Evolutionary conservation across 2,329 filamentous ascomycete genomes (phyloP), one percentile per base, ranked within the genome.

Genomic region (Grosmannia serpens): DNA sequence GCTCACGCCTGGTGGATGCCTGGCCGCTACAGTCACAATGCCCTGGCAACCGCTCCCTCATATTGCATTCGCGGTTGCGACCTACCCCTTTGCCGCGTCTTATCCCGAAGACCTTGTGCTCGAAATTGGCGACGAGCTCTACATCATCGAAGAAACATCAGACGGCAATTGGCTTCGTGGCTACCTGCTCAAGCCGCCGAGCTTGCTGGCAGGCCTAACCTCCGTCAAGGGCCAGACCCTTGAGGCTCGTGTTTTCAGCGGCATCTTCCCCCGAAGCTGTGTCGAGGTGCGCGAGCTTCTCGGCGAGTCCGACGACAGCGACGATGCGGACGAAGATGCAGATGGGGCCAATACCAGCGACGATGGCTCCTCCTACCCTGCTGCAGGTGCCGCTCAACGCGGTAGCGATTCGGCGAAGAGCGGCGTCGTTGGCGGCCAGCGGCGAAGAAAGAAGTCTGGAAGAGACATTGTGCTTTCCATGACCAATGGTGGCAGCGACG

Each of bases 1-100:
- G 46, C 46, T 49, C 22, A 8, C 13, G 11, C 26, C 38, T 10
- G 52, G 11, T 22, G 24, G 13, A 46, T n/a, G 56, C 29, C 44
- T 65, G 58, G 61, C 57, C 62, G 55, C 20, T 64, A 71, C 75
- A 75, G 60, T 17, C 64, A 71, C 75, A 74, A 96, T 96, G 91
- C 89, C 91, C 82, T 99, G 94, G 94, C 86, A 89, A 82, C 92
- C 94, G 69, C 83, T 99, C 73, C 89, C 91, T 73, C 89, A 90
- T 68, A 96, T 99, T 77, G 94, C 91, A 70, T 99, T 97, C 78
- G 95, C 92, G 67, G 89, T 99, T 73, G 94, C 92, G 78, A 91
- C 87, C 65, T 95, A 91, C 72, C 94, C 94, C 44, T 99, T 99
- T 75, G 81, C 88, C 66, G 89, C 94, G 61, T 86, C 88, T 61